phyloP scores from a whole-genome alignment of 768 basidiomycete species.

The Calocera viscosa region DNA sequence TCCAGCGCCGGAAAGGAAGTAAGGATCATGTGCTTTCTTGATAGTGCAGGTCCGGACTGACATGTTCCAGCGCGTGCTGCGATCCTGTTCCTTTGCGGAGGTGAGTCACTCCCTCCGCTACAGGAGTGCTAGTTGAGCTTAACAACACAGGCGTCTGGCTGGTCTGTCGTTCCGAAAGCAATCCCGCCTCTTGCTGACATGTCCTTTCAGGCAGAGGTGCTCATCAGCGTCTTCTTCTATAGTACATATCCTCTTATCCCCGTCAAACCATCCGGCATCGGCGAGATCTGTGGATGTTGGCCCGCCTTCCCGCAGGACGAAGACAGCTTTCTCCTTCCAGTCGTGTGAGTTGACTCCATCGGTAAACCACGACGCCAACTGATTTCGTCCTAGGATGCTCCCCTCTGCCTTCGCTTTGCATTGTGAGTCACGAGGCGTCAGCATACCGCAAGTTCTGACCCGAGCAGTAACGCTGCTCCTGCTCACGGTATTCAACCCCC shows the following conservation, averaged over 20 bases:
- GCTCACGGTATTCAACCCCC: background rate
- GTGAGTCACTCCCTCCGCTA: no score
- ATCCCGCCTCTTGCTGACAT: no score
- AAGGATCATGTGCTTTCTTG: background rate
- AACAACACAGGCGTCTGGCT: no score
- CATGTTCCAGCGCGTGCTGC: background rate
- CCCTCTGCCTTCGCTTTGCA: background rate
- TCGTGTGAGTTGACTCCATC: background rate
- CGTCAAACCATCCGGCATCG: background rate
- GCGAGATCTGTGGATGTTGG: background rate
- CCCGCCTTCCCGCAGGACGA: background rate
- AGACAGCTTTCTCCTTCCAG: background rate
- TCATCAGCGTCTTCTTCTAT: background rate
- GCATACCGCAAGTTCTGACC: background rate
- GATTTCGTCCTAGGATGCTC: background rate
- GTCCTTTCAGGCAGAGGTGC: background rate
- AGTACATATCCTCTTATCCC: background rate
- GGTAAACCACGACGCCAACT: background rate
- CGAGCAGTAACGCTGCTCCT: background rate
- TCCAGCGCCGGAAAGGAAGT: background rate
- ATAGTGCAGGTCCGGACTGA: background rate
- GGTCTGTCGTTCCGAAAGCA: no score
- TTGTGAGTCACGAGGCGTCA: background rate
- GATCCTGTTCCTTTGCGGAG: background rate
- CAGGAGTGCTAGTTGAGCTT: no score